These are phyloP conservation scores for Mucor saturninus DNA, from an alignment of 371 early-diverging fungal species.

Conservation along the genomic window DNA sequence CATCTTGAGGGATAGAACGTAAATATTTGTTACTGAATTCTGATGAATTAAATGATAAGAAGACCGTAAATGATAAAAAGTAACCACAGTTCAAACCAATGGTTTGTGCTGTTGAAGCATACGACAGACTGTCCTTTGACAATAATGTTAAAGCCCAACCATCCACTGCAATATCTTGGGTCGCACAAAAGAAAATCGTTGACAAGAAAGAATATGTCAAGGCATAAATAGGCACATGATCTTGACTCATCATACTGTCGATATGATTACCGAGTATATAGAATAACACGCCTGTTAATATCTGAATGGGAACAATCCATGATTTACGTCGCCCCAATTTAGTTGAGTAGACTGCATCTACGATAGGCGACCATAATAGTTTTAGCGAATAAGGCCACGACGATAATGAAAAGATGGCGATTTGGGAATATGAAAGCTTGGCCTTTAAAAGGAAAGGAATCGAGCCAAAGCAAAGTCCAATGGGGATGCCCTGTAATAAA, in stretches of 20 bases:
- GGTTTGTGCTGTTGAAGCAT: slow-evolving; percentile 95
- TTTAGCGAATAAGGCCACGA: slow-evolving; percentile 94
- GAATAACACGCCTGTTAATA: slow-evolving; percentile 76
- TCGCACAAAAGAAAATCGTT: slow-evolving; percentile 93
- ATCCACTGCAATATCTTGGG: slow-evolving; percentile 98
- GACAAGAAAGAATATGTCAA: slow-evolving; percentile 74
- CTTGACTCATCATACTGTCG: slow-evolving; percentile 73
- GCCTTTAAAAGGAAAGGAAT: slow-evolving; percentile 94
- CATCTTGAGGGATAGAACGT: slow-evolving; percentile 67
- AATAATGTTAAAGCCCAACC: slow-evolving; percentile 96
- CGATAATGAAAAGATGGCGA: slow-evolving; percentile 92
- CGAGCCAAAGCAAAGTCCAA: slow-evolving; percentile 90
- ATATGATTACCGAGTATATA: slow-evolving; percentile 78
- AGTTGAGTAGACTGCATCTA: slow-evolving; percentile 86
- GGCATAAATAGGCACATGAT: slow-evolving; percentile 64
- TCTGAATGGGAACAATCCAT: slow-evolving; percentile 98
- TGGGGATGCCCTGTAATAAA: slow-evolving; percentile 93
- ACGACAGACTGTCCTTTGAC: slow-evolving; percentile 85
- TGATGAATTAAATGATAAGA: slow-evolving; percentile 90
- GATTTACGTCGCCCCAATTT: slow-evolving; percentile 90
- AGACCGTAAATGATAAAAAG: slow-evolving; percentile 95
- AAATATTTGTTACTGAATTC: slow-evolving; percentile 96
- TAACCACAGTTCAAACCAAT: slow-evolving; percentile 95
- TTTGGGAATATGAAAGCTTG: slow-evolving; percentile 86
- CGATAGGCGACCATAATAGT: slow-evolving; percentile 96